A percentile compares a stretch with the other conserved stretches of the same genome.
Conservation (phyloP, 768 basidiomycete genomes). For the Mycena sanguinolenta region DNA sequence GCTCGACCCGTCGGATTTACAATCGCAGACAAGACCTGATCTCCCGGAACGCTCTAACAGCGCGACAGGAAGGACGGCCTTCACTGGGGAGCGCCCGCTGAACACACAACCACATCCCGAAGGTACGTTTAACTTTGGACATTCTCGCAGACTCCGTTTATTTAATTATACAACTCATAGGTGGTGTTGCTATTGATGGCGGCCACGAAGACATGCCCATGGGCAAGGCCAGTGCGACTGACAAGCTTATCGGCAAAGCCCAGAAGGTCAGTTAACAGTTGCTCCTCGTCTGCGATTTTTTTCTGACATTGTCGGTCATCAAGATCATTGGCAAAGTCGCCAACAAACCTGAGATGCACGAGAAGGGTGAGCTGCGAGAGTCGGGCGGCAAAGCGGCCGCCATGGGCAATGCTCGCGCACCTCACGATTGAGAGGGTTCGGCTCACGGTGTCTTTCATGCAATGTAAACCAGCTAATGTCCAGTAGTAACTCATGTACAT, state of each 20-base stretch:
- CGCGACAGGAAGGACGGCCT: conserved; percentile 41
- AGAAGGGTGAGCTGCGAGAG: conserved; percentile 70
- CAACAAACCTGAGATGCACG: conserved; percentile 63
- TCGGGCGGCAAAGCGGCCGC: conserved; percentile 64
- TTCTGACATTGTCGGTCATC: background rate
- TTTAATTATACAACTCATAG: conserved; percentile 28
- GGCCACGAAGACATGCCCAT: conserved; percentile 47
- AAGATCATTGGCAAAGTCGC: conserved; percentile 65
- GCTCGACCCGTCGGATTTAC: conserved; percentile 1
- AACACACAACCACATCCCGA: conserved; percentile 51
- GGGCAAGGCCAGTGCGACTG: conserved; percentile 58
- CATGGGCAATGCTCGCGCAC: conserved; percentile 53
- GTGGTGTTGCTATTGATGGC: conserved; percentile 50
- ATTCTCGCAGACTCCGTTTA: background rate
- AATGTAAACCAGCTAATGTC: too few relatives aligned
- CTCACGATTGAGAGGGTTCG: conserved; percentile 52
- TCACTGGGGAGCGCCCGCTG: conserved; percentile 50
- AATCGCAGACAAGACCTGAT: conserved; percentile 5
- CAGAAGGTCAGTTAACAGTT: conserved; percentile 57
- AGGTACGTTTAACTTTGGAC: conserved; percentile 40
- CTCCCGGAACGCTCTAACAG: conserved; percentile 14
- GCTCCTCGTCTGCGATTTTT: background rate
- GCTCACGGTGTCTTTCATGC: background rate
- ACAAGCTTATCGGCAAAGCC: conserved; percentile 71
- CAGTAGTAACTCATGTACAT: too few relatives aligned